Conservation (phyloP, 2,329 filamentous ascomycete genomes). For the Hypoxylon sp. region DNA sequence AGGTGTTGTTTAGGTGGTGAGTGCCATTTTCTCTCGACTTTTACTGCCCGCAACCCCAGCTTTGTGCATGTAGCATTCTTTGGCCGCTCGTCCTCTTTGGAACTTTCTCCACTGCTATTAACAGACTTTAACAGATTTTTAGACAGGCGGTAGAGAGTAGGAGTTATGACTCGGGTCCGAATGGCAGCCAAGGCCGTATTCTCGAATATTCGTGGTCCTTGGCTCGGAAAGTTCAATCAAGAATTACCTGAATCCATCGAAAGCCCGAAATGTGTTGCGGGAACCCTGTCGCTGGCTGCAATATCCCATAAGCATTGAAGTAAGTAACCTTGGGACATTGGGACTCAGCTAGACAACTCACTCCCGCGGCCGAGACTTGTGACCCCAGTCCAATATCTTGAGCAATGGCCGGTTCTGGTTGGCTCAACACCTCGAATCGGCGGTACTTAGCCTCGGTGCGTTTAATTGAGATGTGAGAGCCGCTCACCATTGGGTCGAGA, state of each 20-base stretch:
- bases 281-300: conserved; percentile 38
- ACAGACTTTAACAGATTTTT: not conserved
- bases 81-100: not conserved
- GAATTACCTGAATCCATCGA: not conserved
- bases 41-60: not conserved
- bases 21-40: too few species aligned
- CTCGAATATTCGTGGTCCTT: not conserved
- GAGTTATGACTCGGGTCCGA: not conserved
- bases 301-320: conserved; percentile 42
- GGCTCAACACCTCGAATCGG: conserved; percentile 37
- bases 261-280: conserved; percentile 8
- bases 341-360: conserved; percentile 32
- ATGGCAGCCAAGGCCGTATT: not conserved
- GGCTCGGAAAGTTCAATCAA: not conserved
- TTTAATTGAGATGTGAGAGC: conserved; percentile 31
- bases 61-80: not conserved
- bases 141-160: not conserved
- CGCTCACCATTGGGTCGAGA: conserved; percentile 31
- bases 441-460: conserved; percentile 45
- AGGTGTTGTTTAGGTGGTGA: too few species aligned
- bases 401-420: conserved; percentile 23
- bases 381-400: conserved; percentile 8
- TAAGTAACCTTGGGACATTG: conserved; percentile 44
- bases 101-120: too few species aligned
- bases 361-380: conserved; percentile 35